A percentile compares a stretch with the other conserved stretches of the same genome.
Evolutionary conservation across 176 grass and related monocot genomes (phyloP).

Genomic region (Oryza officinalis): DNA sequence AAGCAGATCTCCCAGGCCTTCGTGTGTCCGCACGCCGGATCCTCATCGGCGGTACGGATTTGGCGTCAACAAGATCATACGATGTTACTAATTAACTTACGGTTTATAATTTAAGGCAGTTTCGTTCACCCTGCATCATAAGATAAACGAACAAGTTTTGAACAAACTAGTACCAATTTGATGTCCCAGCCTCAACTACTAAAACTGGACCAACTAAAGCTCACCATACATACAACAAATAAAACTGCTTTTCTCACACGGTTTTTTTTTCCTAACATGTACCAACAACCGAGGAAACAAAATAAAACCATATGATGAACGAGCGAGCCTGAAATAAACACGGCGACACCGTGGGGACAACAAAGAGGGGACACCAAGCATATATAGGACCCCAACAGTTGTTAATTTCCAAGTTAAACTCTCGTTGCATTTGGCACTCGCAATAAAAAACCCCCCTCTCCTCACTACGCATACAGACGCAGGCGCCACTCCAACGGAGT

Average conservation of each 20-base stretch:
- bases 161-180: not conserved
- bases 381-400: slow-evolving; percentile 11
- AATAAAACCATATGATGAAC: not conserved
- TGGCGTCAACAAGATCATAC: too few relatives aligned
- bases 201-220: not conserved
- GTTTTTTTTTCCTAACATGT: not conserved
- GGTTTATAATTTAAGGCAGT: not conserved
- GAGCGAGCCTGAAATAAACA: slow-evolving; percentile 15
- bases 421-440: slow-evolving; percentile 11
- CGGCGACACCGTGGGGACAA: slow-evolving; percentile 26
- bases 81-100: too few relatives aligned
- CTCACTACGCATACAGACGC: slow-evolving; percentile 44
- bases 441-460: slow-evolving; percentile 54
- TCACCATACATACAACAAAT: not conserved
- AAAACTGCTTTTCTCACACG: not conserved
- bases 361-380: slow-evolving; percentile 5
- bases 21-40: too few relatives aligned
- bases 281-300: slow-evolving; percentile 1
- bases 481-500: slow-evolving; percentile 29
- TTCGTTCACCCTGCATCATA: not conserved
- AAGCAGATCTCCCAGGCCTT: too few relatives aligned
- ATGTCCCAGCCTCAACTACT: not conserved
- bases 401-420: slow-evolving; percentile 33
- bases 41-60: too few relatives aligned
- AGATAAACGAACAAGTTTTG: not conserved